phyloP scores from a whole-genome alignment of 352 stramenopile species.

The Phytophthora melonis region DNA sequence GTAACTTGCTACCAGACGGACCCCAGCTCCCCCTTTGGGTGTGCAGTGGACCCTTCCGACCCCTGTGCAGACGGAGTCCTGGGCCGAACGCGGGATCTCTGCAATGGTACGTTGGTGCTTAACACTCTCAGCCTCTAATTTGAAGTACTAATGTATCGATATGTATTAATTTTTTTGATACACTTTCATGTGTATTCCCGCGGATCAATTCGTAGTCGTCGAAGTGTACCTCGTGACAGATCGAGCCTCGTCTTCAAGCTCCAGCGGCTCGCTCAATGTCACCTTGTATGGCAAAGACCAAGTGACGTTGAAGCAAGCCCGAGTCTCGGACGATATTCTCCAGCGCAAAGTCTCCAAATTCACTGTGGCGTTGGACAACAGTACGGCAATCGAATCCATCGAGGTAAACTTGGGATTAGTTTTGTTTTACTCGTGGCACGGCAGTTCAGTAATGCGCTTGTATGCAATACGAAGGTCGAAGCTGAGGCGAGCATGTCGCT shows the following conservation, averaged over 20 bases:
- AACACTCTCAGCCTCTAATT: not conserved
- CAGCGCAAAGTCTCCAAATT: constrained; percentile 26
- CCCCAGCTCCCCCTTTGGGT: constrained; percentile 16
- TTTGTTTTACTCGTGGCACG: not conserved
- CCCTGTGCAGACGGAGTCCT: constrained; percentile 21
- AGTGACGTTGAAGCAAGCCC: constrained; percentile 19
- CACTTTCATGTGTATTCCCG: too few species aligned
- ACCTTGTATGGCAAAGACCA: constrained; percentile 34
- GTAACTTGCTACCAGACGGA: constrained; percentile 33
- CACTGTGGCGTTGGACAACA: constrained; percentile 16
- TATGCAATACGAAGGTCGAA: constrained; percentile 25
- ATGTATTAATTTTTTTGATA: too few species aligned
- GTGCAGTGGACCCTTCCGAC: constrained; percentile 31
- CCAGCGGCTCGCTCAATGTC: constrained; percentile 18
- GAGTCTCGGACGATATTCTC: constrained; percentile 17
- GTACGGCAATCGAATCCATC: constrained; percentile 14
- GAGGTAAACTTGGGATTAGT: constrained; percentile 17
- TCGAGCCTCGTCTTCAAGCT: constrained; percentile 3
- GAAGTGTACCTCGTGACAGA: constrained; percentile 42
- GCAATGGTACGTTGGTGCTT: constrained; percentile 37
- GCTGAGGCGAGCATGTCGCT: constrained; percentile 19
- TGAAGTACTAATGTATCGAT: not conserved
- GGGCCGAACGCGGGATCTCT: constrained; percentile 41
- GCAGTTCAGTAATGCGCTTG: not conserved
- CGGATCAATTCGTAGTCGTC: constrained; percentile 31